phyloP scores from a whole-genome alignment of 2,329 filamentous ascomycete genomes.

The Cadophora sp. region DNA sequence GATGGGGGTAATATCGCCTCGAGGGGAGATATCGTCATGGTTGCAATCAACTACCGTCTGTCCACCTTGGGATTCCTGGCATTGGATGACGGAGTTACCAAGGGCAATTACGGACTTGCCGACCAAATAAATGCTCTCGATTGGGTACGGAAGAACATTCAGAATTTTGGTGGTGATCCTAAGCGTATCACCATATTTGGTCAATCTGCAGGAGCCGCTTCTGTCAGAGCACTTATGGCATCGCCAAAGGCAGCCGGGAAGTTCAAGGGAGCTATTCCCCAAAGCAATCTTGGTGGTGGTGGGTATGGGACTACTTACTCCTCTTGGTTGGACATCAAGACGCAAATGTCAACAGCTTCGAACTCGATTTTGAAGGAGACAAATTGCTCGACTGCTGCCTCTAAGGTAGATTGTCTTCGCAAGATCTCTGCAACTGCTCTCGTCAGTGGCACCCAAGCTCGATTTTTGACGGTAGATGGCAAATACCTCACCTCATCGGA shows the following conservation, averaged over 20 bases:
- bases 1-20: constrained; percentile 38
- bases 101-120: constrained; percentile 52
- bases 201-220: constrained; percentile 54
- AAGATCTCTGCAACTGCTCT: constrained; percentile 23
- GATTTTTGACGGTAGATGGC: too few species aligned
- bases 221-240: constrained; percentile 36
- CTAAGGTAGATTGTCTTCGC: constrained; percentile 35
- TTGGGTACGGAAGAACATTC: constrained; percentile 47
- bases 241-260: constrained; percentile 38
- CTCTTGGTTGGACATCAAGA: constrained; percentile 30
- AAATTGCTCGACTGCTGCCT: constrained; percentile 33
- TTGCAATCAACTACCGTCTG: constrained; percentile 53
- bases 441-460: too few species aligned
- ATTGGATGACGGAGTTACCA: constrained; percentile 52
- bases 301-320: constrained; percentile 37
- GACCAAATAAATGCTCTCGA: constrained; percentile 48
- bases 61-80: constrained; percentile 54
- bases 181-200: constrained; percentile 49
- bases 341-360: constrained; percentile 27
- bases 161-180: constrained; percentile 48
- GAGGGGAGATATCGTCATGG: constrained; percentile 37
- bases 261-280: constrained; percentile 36
- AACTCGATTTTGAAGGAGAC: constrained; percentile 30
- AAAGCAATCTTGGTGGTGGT: constrained; percentile 33
- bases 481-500: too few species aligned